Percentiles rank a stretch among this genome's conserved stretches.
Conservation (phyloP, 345 rosid genomes). For the Salix purpurea region DNA sequence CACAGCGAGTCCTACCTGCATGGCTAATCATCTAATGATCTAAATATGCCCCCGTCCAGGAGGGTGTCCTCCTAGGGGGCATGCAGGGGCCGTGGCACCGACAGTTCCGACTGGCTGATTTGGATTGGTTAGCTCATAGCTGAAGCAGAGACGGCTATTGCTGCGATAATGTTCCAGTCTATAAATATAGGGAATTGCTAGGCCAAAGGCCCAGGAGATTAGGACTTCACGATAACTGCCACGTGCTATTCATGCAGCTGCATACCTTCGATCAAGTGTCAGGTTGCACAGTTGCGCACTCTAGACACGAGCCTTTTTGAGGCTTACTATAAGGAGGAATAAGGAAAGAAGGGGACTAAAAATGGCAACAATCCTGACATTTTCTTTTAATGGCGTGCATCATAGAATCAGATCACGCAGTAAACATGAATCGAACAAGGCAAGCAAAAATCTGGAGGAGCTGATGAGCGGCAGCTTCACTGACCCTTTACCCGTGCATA, state of each 20-base stretch:
- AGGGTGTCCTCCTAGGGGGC: slow-evolving; percentile 31
- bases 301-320: neutral
- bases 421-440: neutral
- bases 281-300: neutral
- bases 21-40: slow-evolving; percentile 1
- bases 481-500: too few relatives aligned
- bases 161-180: neutral
- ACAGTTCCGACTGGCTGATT: slow-evolving; percentile 20
- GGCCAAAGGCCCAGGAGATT: neutral
- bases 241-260: slow-evolving; percentile 10
- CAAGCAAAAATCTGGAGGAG: too few relatives aligned
- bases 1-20: neutral
- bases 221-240: slow-evolving; percentile 5
- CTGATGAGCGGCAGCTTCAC: too few relatives aligned
- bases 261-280: slow-evolving; percentile 5
- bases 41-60: slow-evolving; percentile 9
- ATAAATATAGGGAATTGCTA: neutral
- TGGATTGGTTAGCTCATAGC: slow-evolving; percentile 1
- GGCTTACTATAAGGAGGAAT: neutral
- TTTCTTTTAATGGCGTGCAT: neutral
- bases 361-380: neutral
- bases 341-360: neutral
- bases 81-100: slow-evolving; percentile 11
- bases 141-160: neutral
- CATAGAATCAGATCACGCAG: neutral